Conservation (phyloP, 2,329 filamentous ascomycete species). For the Neofusicoccum cordaticola region DNA sequence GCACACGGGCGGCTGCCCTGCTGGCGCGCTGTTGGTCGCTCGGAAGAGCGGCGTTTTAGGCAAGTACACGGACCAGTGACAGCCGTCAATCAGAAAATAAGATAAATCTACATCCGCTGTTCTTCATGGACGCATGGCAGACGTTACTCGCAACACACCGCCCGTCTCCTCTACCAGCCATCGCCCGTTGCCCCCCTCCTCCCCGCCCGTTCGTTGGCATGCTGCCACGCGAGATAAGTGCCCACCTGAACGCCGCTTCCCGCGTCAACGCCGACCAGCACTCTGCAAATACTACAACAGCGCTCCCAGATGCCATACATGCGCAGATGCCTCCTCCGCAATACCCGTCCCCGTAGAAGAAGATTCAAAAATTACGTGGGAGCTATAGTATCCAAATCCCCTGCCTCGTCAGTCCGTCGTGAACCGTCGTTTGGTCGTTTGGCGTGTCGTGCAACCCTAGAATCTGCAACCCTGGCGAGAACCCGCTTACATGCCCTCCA, state of each 20-base stretch:
- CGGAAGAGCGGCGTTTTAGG: neutral
- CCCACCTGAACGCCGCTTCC: slow-evolving; percentile 2
- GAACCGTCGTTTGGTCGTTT: slow-evolving; percentile 1
- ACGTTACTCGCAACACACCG: neutral
- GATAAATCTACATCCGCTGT: neutral
- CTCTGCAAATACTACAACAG: slow-evolving; percentile 11
- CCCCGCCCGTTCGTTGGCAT: neutral
- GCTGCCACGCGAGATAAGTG: neutral
- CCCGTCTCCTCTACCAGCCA: neutral
- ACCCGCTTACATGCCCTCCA: slow-evolving; percentile 31
- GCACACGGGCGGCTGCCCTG: neutral
- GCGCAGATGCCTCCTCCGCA: slow-evolving; percentile 11
- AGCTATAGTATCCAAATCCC: slow-evolving; percentile 14
- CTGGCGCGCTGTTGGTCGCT: neutral
- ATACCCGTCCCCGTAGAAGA: neutral
- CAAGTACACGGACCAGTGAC: neutral
- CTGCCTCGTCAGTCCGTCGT: slow-evolving; percentile 1
- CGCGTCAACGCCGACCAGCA: slow-evolving; percentile 3
- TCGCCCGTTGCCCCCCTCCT: neutral
- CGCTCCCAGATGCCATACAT: slow-evolving; percentile 15
- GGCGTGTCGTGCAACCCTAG: neutral
- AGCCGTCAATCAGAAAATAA: neutral
- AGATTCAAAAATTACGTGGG: slow-evolving; percentile 17
- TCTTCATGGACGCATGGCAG: slow-evolving; percentile 4
- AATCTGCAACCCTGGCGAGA: neutral